These are phyloP conservation scores for Batkoa obscura DNA, from an alignment of 371 early-diverging fungal species.

Conservation along the genomic window DNA sequence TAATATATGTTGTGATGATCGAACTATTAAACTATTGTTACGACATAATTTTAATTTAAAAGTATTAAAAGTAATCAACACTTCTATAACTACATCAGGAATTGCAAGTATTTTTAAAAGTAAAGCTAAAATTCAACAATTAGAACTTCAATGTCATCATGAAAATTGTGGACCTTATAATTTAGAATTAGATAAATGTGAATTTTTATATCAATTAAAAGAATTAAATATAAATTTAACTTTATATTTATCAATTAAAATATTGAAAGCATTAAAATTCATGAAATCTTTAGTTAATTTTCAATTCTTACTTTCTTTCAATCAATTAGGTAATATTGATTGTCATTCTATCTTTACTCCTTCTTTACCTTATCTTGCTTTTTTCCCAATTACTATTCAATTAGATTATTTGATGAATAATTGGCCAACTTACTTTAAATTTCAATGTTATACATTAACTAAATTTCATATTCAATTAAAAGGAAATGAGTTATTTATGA, in stretches of 20 bases:
- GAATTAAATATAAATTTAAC: not conserved
- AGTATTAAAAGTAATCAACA: not conserved
- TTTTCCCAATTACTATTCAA: not conserved
- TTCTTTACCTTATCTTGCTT: not conserved
- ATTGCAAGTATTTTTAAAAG: not conserved
- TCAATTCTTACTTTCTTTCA: not conserved
- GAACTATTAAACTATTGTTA: not conserved
- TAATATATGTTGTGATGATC: not conserved
- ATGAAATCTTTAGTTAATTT: not conserved
- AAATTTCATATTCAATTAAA: not conserved
- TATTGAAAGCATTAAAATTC: not conserved
- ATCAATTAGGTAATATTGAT: not conserved
- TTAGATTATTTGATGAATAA: not conserved
- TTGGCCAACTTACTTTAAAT: not conserved
- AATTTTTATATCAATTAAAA: not conserved
- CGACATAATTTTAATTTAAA: not conserved
- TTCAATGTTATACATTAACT: not conserved
- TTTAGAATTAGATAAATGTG: not conserved
- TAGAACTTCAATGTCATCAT: not conserved
- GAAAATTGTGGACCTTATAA: constrained; percentile 3
- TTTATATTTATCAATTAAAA: not conserved
- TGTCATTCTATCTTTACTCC: not conserved
- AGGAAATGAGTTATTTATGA: no score
- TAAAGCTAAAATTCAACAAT: not conserved
- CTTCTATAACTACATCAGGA: not conserved